phyloP scores from a whole-genome alignment of 495 filamentous ascomycete species.

The Halenospora varia region DNA sequence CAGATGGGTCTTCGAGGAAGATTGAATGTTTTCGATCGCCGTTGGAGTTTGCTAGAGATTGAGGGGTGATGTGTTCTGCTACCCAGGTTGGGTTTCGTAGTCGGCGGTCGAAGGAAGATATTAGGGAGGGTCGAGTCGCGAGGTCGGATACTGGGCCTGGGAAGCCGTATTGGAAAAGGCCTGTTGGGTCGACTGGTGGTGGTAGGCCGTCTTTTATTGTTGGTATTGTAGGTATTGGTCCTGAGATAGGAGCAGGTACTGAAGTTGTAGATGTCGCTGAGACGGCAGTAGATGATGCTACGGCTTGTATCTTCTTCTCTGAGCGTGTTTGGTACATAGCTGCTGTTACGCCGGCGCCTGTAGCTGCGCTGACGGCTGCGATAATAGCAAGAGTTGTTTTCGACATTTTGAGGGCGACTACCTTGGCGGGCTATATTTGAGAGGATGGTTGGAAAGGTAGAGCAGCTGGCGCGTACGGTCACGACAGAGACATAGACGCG shows the following conservation, averaged over 20 bases:
- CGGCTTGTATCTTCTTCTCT: slow-evolving; percentile 39
- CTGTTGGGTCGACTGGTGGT: slow-evolving; percentile 74
- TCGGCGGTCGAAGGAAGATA: slow-evolving; percentile 87
- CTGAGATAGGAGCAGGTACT: slow-evolving; percentile 24
- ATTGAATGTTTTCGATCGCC: slow-evolving; percentile 80
- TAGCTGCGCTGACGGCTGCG: slow-evolving; percentile 83
- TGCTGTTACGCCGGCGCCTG: slow-evolving; percentile 80
- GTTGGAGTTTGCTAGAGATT: slow-evolving; percentile 66
- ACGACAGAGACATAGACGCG: slow-evolving; percentile 18
- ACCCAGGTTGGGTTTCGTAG: slow-evolving; percentile 94
- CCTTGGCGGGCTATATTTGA: slow-evolving; percentile 9
- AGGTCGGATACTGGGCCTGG: slow-evolving; percentile 86
- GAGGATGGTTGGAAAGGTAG: background rate
- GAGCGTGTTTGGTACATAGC: slow-evolving; percentile 66
- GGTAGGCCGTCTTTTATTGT: slow-evolving; percentile 25
- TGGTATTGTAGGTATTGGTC: slow-evolving; percentile 30
- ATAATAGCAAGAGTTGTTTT: slow-evolving; percentile 85
- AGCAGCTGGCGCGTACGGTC: slow-evolving; percentile 10
- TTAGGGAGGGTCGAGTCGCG: slow-evolving; percentile 64
- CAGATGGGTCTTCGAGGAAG: slow-evolving; percentile 75
- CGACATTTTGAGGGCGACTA: slow-evolving; percentile 52
- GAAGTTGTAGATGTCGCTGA: slow-evolving; percentile 38
- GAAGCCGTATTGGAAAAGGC: slow-evolving; percentile 95
- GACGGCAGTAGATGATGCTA: slow-evolving; percentile 39
- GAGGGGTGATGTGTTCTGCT: slow-evolving; percentile 94